Conservation (phyloP, 176 grass and related monocot genomes). For the Bonia amplexicaulis region DNA sequence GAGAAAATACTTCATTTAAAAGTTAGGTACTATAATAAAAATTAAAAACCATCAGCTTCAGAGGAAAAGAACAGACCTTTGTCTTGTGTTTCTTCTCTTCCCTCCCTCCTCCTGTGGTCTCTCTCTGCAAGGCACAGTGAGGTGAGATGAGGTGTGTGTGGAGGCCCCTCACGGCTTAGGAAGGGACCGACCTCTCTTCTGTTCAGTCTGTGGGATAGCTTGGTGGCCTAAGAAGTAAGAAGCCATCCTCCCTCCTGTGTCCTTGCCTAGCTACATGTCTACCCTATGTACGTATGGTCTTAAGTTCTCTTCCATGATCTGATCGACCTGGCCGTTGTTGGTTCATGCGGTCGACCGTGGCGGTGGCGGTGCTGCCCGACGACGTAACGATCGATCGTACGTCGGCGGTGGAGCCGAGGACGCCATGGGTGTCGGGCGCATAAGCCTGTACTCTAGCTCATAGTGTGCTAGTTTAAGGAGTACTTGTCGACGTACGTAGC, state of each 20-base stretch:
- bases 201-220: conserved; percentile 6
- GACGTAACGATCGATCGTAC: conserved; percentile 11
- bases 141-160: background rate
- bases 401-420: conserved; percentile 28
- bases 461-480: conserved; percentile 1
- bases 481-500: conserved; percentile 21
- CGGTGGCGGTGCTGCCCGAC: background rate
- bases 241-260: background rate
- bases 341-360: background rate
- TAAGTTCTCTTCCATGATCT: background rate
- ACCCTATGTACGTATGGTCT: background rate
- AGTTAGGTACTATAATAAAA: no score
- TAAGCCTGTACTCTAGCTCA: no score
- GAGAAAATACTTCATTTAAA: no score
- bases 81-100: background rate
- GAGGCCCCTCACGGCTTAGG: background rate
- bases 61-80: no score
- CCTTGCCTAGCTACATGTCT: background rate
- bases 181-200: background rate
- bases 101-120: background rate
- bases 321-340: background rate
- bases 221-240: conserved; percentile 13
- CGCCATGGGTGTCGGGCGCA: conserved; percentile 28
- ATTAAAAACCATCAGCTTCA: no score
- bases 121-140: conserved; percentile 9